phyloP scores from a whole-genome alignment of 2,329 filamentous ascomycete genomes.

The Tolypocladium guangdongense region DNA sequence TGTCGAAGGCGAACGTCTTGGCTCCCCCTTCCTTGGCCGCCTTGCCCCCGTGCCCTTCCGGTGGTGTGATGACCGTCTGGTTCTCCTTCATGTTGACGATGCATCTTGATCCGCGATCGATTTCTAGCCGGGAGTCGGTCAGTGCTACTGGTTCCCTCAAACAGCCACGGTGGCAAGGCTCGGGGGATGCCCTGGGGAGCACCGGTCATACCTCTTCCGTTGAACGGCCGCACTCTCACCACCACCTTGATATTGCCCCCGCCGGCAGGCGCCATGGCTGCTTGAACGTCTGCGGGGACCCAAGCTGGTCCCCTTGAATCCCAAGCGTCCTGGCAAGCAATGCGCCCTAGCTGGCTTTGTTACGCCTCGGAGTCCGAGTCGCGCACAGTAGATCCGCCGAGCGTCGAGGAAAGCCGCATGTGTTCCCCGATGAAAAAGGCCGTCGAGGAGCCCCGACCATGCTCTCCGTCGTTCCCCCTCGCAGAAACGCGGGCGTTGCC shows the following conservation, averaged over 20 bases:
- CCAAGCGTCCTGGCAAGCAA: constrained; percentile 11
- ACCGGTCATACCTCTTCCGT: constrained; percentile 62
- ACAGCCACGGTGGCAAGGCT: neutral
- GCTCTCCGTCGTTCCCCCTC: constrained; percentile 1
- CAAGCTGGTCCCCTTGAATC: constrained; percentile 20
- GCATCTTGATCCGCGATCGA: constrained; percentile 85
- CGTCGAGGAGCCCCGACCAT: constrained; percentile 8
- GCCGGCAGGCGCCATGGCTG: constrained; percentile 41
- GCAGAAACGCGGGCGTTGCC: neutral
- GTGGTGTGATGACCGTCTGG: constrained; percentile 77
- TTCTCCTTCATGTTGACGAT: constrained; percentile 92
- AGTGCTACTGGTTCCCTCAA: constrained; percentile 4
- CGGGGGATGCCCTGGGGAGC: neutral
- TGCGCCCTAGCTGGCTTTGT: constrained; percentile 13
- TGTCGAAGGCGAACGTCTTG: constrained; percentile 92
- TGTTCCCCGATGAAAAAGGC: neutral
- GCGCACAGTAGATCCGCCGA: neutral
- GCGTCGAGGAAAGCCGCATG: neutral
- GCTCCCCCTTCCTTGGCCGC: constrained; percentile 57
- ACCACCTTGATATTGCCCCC: constrained; percentile 99
- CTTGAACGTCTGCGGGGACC: constrained; percentile 22
- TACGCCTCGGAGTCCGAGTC: neutral
- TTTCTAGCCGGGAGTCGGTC: constrained; percentile 45
- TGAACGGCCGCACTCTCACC: constrained; percentile 92
- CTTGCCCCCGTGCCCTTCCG: constrained; percentile 53